Percentiles rank a stretch among this genome's conserved stretches.
phyloP scores from a whole-genome alignment of 345 rosid species.

The Euphorbia tirucalli region DNA sequence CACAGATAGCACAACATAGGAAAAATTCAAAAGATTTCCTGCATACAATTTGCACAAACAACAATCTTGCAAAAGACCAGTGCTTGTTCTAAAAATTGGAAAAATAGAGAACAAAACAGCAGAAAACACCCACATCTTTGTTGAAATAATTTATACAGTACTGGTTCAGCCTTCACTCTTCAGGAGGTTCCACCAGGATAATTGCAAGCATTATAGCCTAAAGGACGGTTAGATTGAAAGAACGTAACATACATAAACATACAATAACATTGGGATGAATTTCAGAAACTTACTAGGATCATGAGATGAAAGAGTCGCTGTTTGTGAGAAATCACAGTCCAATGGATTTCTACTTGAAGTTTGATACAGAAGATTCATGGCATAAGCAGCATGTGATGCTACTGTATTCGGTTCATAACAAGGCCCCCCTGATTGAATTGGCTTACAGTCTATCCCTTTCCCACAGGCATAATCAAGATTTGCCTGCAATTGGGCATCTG shows the following conservation, averaged over 20 bases:
- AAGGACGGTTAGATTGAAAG: background rate
- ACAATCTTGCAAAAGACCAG: too few species aligned
- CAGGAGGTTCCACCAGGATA: conserved; percentile 38
- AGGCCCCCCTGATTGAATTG: conserved; percentile 63
- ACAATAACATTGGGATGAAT: background rate
- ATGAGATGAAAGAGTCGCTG: conserved; percentile 38
- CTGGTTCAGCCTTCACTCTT: background rate
- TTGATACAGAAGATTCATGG: conserved; percentile 81
- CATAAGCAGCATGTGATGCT: conserved; percentile 66
- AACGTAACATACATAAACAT: background rate
- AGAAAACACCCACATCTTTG: background rate
- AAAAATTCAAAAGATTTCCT: background rate
- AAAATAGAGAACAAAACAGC: too few species aligned
- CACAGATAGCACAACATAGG: background rate
- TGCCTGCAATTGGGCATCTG: conserved; percentile 59
- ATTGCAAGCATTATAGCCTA: conserved; percentile 42
- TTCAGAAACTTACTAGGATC: conserved; percentile 18
- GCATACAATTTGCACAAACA: background rate
- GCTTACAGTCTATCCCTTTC: conserved; percentile 55
- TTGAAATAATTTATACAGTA: background rate
- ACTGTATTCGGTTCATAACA: conserved; percentile 76
- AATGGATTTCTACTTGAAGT: conserved; percentile 40
- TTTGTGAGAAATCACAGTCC: conserved; percentile 73
- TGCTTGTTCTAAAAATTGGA: too few species aligned
- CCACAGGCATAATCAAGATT: conserved; percentile 76